Percentiles rank a stretch among this genome's conserved stretches.
Conservation (phyloP, 768 basidiomycete genomes). For the Fibroporia radiculosa region DNA sequence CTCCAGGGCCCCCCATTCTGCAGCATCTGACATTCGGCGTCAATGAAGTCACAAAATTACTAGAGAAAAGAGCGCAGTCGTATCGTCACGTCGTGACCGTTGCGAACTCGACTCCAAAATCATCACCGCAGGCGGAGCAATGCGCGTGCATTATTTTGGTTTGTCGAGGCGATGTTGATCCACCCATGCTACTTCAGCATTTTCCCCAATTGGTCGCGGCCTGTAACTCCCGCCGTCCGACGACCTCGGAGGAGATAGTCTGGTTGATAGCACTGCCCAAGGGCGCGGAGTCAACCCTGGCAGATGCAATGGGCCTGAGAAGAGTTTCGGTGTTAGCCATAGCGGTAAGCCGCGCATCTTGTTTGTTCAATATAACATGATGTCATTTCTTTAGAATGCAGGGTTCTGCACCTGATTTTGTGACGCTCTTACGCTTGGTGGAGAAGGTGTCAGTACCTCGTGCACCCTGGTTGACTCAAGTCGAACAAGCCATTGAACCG, state of each 20-base stretch:
- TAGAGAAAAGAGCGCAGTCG: slow-evolving; percentile 51
- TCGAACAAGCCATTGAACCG: slow-evolving; percentile 36
- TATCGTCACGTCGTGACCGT: slow-evolving; percentile 4
- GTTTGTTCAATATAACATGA: slow-evolving; percentile 1
- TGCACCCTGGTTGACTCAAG: slow-evolving; percentile 56
- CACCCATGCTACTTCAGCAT: slow-evolving; percentile 63
- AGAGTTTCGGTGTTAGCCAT: slow-evolving; percentile 61
- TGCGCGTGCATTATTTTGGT: slow-evolving; percentile 43
- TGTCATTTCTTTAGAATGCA: slow-evolving; percentile 12
- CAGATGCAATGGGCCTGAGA: slow-evolving; percentile 55
- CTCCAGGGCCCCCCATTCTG: slow-evolving; percentile 31
- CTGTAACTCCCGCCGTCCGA: slow-evolving; percentile 44
- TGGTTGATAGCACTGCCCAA: slow-evolving; percentile 60
- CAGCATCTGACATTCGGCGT: slow-evolving; percentile 58
- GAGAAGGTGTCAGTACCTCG: slow-evolving; percentile 44
- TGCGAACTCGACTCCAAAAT: neutral
- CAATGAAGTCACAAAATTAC: slow-evolving; percentile 67
- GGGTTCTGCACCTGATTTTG: slow-evolving; percentile 34
- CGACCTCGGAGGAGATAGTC: slow-evolving; percentile 20
- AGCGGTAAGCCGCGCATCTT: slow-evolving; percentile 39
- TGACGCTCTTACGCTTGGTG: slow-evolving; percentile 30
- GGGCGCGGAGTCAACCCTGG: slow-evolving; percentile 55
- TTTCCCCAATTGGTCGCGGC: slow-evolving; percentile 72
- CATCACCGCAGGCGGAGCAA: neutral
- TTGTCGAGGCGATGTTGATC: slow-evolving; percentile 71